Evolutionary conservation across 2,329 filamentous ascomycete genomes (phyloP), one percentile per base, ranked within the genome.

Genomic region (Cercospora nicotianae): DNA sequence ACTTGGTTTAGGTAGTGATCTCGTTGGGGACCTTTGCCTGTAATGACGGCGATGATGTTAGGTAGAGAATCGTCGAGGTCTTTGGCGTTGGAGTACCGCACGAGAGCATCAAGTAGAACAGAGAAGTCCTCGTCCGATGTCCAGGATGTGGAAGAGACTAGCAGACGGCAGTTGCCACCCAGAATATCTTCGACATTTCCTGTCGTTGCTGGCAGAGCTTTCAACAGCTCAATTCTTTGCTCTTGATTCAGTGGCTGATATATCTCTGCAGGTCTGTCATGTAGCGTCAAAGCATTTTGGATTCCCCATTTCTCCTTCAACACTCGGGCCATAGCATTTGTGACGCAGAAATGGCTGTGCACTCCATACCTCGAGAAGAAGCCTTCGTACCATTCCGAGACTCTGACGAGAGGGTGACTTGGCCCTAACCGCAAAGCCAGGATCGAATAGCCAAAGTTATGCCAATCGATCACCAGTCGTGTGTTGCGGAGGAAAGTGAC

Each of bases 371-470:
- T 86, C 60, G 91, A 90, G 48, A 96, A 87, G 13, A 85, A 78
- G 42, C 83, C 86, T 80, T 99, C 95, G 76, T 97, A 97, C 76
- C 85, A 84, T 70, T 88, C 89, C 26, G 94, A 91, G 8, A 96
- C 77, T 30, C 81, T 84, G 8, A 97, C 93, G n/a, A 97, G 86
- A 0, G 90, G 90, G 76, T 96, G 92, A 5, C 77, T 79, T 1
- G 81, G 71, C 0, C 88, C 87, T 1, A 91, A 81, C 69, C 89
- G 90, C 60, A 90, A 79, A 1, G 86, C 91, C 3, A 99, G 87
- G 74, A 99, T 96, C 8, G 93, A 94, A 85, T 94, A 97, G 73
- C 94, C 95, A 80, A 97, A 98, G 80, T 99, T 99, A 83, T 99
- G 95, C 95, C 95, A 99, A 82, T 99, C 95, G 65, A 98, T 91